Conservation (phyloP, 2,329 filamentous ascomycete species). For the Microdochium nivale region DNA sequence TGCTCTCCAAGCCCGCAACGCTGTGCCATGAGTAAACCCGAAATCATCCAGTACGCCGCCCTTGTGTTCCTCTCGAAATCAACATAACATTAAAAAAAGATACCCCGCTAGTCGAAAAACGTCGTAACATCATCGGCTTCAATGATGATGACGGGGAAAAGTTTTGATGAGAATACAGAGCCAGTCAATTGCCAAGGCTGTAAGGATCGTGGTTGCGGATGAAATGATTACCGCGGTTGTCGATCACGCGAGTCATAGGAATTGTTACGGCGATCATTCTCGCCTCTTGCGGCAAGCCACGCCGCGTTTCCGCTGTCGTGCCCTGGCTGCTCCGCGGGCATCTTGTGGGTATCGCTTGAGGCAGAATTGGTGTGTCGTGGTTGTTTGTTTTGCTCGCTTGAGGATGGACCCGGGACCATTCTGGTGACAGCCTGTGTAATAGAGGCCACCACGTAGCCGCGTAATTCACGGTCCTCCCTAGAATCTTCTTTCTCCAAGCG, state of each 20-base stretch:
- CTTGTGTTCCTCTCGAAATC: neutral
- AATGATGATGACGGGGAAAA: too few relatives aligned
- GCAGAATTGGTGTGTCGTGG: slow-evolving; percentile 2
- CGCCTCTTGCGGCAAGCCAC: slow-evolving; percentile 39
- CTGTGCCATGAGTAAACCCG: neutral
- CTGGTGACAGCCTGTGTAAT: slow-evolving; percentile 67
- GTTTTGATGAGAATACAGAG: too few relatives aligned
- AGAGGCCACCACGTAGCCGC: slow-evolving; percentile 63
- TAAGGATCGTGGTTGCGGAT: neutral
- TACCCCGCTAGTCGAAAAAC: neutral
- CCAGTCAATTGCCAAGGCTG: too few relatives aligned
- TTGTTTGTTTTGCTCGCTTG: slow-evolving; percentile 12
- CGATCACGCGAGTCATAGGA: slow-evolving; percentile 36
- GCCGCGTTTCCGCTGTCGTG: slow-evolving; percentile 41
- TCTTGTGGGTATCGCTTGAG: slow-evolving; percentile 46
- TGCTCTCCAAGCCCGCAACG: neutral
- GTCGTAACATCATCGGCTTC: too few relatives aligned
- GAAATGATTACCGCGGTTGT: slow-evolving; percentile 20
- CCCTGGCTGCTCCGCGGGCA: slow-evolving; percentile 50
- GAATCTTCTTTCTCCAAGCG: slow-evolving; percentile 73
- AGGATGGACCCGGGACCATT: slow-evolving; percentile 44
- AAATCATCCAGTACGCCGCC: neutral
- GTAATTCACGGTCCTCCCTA: slow-evolving; percentile 65
- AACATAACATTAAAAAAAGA: neutral
- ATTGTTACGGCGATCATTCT: slow-evolving; percentile 29